Evolutionary conservation across 805 yeast species (phyloP), one percentile per base, ranked within the genome.

Genomic region (Barnettozyma pratensis): DNA sequence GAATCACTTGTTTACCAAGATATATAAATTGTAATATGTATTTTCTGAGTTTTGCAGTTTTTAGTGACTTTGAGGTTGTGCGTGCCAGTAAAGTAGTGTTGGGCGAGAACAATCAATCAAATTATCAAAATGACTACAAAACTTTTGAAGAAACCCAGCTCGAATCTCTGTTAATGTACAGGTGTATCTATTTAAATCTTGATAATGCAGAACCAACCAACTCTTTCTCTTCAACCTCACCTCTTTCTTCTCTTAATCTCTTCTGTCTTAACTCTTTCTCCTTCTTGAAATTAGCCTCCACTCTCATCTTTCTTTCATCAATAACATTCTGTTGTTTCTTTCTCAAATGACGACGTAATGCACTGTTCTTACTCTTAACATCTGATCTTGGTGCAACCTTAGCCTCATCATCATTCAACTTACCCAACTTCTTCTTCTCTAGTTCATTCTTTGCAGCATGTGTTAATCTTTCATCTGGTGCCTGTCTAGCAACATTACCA

Each of bases 271-370:
- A 69, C 46, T 77, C 77, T 68, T 89, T 87, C 67, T 92, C 97
- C 57, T 74, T 76, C 62, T 77, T 77, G 63, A 88, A 72, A 56
- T 87, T 87, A 48, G 76, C 77, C 63, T 91, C 91, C 10, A 87
- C 74, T 55, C 95, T 80, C 63, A 84, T 61, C 58, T 83, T 84
- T 60, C 97, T 82, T 65, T 89, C 88, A 64, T 89, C 96, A 52
- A 91, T 80, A 41, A 90, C 91, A 62, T 90, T 90, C 64, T 79
- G 81, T 47, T 83, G 81, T 75, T 85, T 86, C 77, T 87, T 91
- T 65, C 96, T 81, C 67, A 87, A 70, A 64, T 83, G 82, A 47
- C 83, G 78, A 63, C 96, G 83, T 51, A 92, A 69, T 2, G 90
- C 83, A 7, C 97, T 88, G 68, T 90, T 88, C 67, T 86, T 86